These are phyloP conservation scores for Yamadazyma sp. DNA, from an alignment of 1,139 yeast species.

Conservation along the genomic window DNA sequence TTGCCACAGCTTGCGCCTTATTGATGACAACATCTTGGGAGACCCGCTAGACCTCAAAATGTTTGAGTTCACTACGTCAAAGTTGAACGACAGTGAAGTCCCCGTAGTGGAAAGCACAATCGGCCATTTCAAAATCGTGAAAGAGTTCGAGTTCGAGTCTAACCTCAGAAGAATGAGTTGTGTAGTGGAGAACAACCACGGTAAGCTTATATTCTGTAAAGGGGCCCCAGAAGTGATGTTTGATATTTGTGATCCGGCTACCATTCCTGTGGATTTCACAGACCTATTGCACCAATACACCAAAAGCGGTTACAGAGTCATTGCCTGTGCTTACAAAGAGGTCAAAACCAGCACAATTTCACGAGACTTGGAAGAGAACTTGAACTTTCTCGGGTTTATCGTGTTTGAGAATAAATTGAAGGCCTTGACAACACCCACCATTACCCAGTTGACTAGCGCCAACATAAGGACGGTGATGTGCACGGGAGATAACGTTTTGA, in stretches of 20 bases:
- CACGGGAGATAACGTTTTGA: conserved; percentile 92
- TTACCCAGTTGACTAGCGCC: conserved; percentile 60
- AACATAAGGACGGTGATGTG: conserved; percentile 88
- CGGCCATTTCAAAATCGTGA: conserved; percentile 53
- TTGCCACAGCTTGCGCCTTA: conserved; percentile 81
- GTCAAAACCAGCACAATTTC: conserved; percentile 14
- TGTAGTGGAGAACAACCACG: conserved; percentile 44
- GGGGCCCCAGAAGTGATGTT: conserved; percentile 98
- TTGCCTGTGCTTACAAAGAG: conserved; percentile 82
- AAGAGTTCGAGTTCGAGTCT: conserved; percentile 83
- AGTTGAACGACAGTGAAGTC: conserved; percentile 39
- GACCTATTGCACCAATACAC: conserved; percentile 80
- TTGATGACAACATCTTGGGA: conserved; percentile 81
- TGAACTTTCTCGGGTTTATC: conserved; percentile 83
- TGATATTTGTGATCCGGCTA: conserved; percentile 66
- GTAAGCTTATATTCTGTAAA: conserved; percentile 63
- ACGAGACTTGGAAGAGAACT: conserved; percentile 48
- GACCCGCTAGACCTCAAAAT: conserved; percentile 92
- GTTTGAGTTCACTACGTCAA: conserved; percentile 87
- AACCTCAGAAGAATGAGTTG: conserved; percentile 91
- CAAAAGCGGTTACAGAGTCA: conserved; percentile 90
- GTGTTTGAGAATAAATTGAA: conserved; percentile 90
- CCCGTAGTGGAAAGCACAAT: conserved; percentile 29
- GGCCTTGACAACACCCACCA: conserved; percentile 60
- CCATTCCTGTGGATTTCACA: conserved; percentile 75